Evolutionary conservation across 331 rosid species (phyloP), one percentile per base, ranked within the genome.

Genomic region (Pyrus hybrid): DNA sequence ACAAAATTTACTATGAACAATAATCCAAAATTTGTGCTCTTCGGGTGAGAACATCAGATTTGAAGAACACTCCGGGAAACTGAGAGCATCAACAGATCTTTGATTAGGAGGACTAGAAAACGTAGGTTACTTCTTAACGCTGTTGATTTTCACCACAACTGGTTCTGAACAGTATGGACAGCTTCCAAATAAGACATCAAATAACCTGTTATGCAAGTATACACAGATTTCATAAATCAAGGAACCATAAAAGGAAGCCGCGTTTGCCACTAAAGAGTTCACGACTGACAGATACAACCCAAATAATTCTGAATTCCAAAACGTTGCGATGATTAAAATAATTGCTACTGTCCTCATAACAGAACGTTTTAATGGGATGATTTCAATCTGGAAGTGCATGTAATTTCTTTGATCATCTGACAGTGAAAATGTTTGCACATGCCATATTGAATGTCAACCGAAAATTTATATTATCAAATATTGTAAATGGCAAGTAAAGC

Each of bases 121-220:
- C 49, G 30, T 21, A 14, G 58, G 12, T 73, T 63, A 73, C 51
- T 45, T 71, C 75, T 72, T 76, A 22, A 65, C 28, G 63, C 54
- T 62, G 33, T 62, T 72, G 64, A 76, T 76, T 74, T 80, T 83
- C 76, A 79, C 86, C 3, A 77, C 84, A 53, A 83, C 72, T 43
- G 86, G 79, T 63, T 83, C 84, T n/a, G 84, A 83, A 77, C 86
- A 80, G 66, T 83, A 83, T 28, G 84, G 77, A 57, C 87, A 83
- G 45, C 79, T 83, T 67, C 84, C 84, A 47, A 79, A 83, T 13
- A 79, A 61, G 49, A 83, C 79, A 63, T 83, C 63, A 65, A 80
- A 83, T 80, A 80, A 80, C 80, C 84, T 83, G 84, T 12, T 62
- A 63, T 71, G 79, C 79, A 79, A 70, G 60, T 56, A 25, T 25